A percentile compares a stretch with the other conserved stretches of the same genome.
These are phyloP conservation scores for Aspergillus leporis DNA, from an alignment of 495 filamentous ascomycete genomes.

Conservation along the genomic window DNA sequence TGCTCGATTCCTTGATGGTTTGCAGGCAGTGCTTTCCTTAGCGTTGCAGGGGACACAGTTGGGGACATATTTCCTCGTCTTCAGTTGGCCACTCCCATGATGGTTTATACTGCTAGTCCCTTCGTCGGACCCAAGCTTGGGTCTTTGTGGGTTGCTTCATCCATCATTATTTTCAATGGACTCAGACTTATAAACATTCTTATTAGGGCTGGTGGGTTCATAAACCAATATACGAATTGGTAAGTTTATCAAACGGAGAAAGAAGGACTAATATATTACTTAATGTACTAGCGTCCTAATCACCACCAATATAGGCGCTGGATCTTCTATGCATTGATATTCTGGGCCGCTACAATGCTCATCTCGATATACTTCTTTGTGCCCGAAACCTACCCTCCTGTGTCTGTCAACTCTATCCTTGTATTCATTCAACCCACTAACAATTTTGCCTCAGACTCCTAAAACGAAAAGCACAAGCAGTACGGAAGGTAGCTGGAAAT, in stretches of 20 bases:
- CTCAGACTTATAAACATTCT: constrained; percentile 13
- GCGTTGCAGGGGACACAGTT: constrained; percentile 87
- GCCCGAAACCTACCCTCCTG: constrained; percentile 87
- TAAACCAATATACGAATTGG: constrained; percentile 78
- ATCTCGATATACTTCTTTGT: constrained; percentile 68
- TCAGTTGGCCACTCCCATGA: constrained; percentile 74
- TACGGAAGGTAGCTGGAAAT: constrained; percentile 78
- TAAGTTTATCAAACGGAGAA: constrained; percentile 20
- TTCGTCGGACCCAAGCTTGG: constrained; percentile 66
- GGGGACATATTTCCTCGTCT: constrained; percentile 81
- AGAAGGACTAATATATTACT: constrained; percentile 3
- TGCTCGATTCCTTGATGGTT: constrained; percentile 83
- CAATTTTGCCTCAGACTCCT: constrained; percentile 56
- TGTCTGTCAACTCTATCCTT: constrained; percentile 33
- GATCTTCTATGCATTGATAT: constrained; percentile 85
- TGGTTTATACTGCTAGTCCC: constrained; percentile 73
- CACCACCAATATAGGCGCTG: constrained; percentile 56
- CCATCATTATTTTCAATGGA: constrained; percentile 44
- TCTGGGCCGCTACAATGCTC: constrained; percentile 72
- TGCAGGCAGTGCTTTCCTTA: constrained; percentile 85
- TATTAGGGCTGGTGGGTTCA: constrained; percentile 61
- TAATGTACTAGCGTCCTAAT: constrained; percentile 1
- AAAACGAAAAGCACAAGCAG: constrained; percentile 66
- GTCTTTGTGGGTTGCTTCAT: constrained; percentile 46
- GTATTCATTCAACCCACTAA: constrained; percentile 21